Conservation (phyloP, 2,329 filamentous ascomycete genomes). For the Aaosphaeria arxii region DNA sequence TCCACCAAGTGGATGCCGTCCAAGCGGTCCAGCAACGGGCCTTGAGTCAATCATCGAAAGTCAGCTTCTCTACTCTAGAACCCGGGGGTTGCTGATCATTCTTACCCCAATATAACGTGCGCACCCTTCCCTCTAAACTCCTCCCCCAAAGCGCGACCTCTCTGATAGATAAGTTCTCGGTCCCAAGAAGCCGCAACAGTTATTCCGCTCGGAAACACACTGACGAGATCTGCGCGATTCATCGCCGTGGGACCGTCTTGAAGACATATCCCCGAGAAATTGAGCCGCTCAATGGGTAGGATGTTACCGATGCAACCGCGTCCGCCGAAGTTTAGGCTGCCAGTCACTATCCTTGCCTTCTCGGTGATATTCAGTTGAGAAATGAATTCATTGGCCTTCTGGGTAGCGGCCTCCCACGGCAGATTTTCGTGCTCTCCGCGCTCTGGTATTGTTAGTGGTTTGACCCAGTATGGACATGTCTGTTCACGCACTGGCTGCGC, state of each 20-base stretch:
- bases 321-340: constrained; percentile 1
- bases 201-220: constrained; percentile 40
- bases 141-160: constrained; percentile 36
- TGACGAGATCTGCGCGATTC: constrained; percentile 32
- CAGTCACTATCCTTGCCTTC: constrained; percentile 34
- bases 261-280: constrained; percentile 40
- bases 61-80: neutral
- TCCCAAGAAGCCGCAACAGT: constrained; percentile 41
- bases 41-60: constrained; percentile 3
- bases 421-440: neutral
- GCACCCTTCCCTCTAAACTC: constrained; percentile 36
- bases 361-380: constrained; percentile 29
- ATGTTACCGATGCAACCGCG: constrained; percentile 21
- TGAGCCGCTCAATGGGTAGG: constrained; percentile 35
- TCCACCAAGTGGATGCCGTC: constrained; percentile 39
- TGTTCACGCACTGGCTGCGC: too few species aligned
- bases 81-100: neutral
- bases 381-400: constrained; percentile 30
- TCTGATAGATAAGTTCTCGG: constrained; percentile 33
- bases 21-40: constrained; percentile 51
- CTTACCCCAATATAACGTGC: constrained; percentile 39
- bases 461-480: too few species aligned
- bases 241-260: constrained; percentile 39
- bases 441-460: neutral
- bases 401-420: constrained; percentile 27